Base-by-base conservation (phyloP, 306 rosid genomes). In the Argentina anserina region DNA sequence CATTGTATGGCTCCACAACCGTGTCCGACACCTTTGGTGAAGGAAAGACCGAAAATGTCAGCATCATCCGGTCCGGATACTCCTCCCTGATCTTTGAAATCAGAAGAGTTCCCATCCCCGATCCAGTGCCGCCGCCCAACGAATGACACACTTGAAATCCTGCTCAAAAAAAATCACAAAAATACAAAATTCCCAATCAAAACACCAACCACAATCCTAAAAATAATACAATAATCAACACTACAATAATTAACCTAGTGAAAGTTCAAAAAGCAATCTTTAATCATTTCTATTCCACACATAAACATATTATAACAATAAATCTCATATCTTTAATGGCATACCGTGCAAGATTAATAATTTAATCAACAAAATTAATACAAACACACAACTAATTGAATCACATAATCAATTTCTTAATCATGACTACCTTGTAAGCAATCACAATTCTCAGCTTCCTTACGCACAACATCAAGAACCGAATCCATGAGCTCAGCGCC, bases 1-100 rank as follows among this genome's bases (percentile, higher is more conserved):
- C 97, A 81, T 91, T 91, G 79, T 91, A 91, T 0, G 97, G 97
- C 81, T 91, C 97, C n/a, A 91, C 97, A 75, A 91, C 97, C 0
- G 94, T 91, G 70, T 91, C 94, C 0, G 97, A 91, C 3, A 91
- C 97, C 86, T 91, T 91, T 6, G 97, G 97, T 20, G 97, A 91
- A 71, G 97, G 97, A 74, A 91, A 91, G 14, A 84, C 88, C 0
- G 88, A 84, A 73, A 84, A 84, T 42, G 88, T 81, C 83, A 84
- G 26, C 88, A 84, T 84, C 86, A 84, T 84, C 67, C 88, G 80
- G 73, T 84, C 88, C n/a, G 88, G 88, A 33, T 76, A 84, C 76
- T 84, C 88, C 78, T 84, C 88, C 74, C 88, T 76, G 78, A 84
- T 84, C 81, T 81, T 84, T 12, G 88, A 84, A 60, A 84, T 84